phyloP scores from a whole-genome alignment of 2,329 filamentous ascomycete genomes.

The Knufia petricola region DNA sequence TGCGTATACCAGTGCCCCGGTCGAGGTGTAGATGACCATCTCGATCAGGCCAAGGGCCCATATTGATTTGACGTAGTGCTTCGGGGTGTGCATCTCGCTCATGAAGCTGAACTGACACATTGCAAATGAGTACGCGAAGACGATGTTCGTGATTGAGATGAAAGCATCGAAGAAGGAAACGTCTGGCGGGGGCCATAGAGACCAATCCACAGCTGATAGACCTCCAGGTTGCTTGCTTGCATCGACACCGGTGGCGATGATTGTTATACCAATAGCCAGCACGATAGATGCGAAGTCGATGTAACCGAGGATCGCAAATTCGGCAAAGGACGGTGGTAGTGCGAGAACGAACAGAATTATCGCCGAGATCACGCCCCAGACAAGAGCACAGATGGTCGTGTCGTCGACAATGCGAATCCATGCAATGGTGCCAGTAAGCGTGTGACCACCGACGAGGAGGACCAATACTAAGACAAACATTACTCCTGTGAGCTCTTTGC shows the following conservation, averaged over 20 bases:
- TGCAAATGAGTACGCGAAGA: constrained; percentile 59
- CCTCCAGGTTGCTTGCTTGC: constrained; percentile 23
- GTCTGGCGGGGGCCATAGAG: constrained; percentile 30
- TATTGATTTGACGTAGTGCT: constrained; percentile 54
- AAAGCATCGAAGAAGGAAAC: constrained; percentile 48
- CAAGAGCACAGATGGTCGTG: constrained; percentile 31
- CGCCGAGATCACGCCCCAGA: constrained; percentile 36
- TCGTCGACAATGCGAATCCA: constrained; percentile 34
- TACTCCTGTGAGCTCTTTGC: constrained; percentile 34
- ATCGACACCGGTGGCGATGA: constrained; percentile 28
- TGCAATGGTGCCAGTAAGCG: constrained; percentile 38
- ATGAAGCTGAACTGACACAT: constrained; percentile 60
- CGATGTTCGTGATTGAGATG: constrained; percentile 56
- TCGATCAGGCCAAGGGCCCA: constrained; percentile 51
- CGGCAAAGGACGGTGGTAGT: constrained; percentile 30
- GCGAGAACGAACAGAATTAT: constrained; percentile 29
- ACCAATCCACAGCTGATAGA: constrained; percentile 15
- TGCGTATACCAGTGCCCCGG: constrained; percentile 59
- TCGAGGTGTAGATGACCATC: constrained; percentile 54
- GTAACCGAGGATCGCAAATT: constrained; percentile 31
- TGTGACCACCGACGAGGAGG: constrained; percentile 36
- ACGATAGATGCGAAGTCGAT: constrained; percentile 31
- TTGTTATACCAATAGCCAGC: constrained; percentile 28
- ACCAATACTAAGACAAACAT: constrained; percentile 37
- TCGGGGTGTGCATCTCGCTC: constrained; percentile 52